phyloP scores from a whole-genome alignment of 805 yeast genomes.

The Ogataea angusta region DNA sequence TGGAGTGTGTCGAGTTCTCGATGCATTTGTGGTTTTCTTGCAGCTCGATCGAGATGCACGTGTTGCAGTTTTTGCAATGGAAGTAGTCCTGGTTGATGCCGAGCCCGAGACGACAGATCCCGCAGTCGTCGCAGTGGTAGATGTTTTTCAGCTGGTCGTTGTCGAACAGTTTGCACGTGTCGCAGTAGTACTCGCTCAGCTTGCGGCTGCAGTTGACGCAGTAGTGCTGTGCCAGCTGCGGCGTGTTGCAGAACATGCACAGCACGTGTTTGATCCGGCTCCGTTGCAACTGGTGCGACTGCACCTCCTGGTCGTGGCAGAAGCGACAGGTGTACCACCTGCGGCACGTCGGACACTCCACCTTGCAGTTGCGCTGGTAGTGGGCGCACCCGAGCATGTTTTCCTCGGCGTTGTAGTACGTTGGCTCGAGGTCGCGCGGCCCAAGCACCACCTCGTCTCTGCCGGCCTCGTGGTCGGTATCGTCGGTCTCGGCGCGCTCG shows the following conservation, averaged over 20 bases:
- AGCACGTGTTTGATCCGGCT: slow-evolving; percentile 61
- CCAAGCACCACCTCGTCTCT: slow-evolving; percentile 41
- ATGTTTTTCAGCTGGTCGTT: slow-evolving; percentile 75
- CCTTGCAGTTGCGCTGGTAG: slow-evolving; percentile 77
- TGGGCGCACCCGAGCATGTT: slow-evolving; percentile 73
- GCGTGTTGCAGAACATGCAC: slow-evolving; percentile 76
- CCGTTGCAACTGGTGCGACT: slow-evolving; percentile 56
- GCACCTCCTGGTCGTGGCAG: slow-evolving; percentile 70
- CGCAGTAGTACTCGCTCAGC: slow-evolving; percentile 76
- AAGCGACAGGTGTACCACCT: slow-evolving; percentile 80
- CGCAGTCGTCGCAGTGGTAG: slow-evolving; percentile 90
- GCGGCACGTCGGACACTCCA: slow-evolving; percentile 73
- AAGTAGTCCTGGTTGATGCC: slow-evolving; percentile 87
- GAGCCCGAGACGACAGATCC: slow-evolving; percentile 85
- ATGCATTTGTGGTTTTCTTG: slow-evolving; percentile 78
- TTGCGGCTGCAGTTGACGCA: slow-evolving; percentile 67
- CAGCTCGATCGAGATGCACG: slow-evolving; percentile 79
- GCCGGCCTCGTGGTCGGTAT: slow-evolving; percentile 20
- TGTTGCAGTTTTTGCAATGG: slow-evolving; percentile 87
- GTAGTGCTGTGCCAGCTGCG: slow-evolving; percentile 68
- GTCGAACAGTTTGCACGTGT: slow-evolving; percentile 76
- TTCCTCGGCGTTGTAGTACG: slow-evolving; percentile 43
- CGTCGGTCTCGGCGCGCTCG: slow-evolving; percentile 18
- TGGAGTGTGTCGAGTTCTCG: slow-evolving; percentile 81
- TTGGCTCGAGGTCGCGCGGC: slow-evolving; percentile 45